Conservation (phyloP, 192 early-diverging fungal genomes). For the Phycomyces blakesleeanus region DNA sequence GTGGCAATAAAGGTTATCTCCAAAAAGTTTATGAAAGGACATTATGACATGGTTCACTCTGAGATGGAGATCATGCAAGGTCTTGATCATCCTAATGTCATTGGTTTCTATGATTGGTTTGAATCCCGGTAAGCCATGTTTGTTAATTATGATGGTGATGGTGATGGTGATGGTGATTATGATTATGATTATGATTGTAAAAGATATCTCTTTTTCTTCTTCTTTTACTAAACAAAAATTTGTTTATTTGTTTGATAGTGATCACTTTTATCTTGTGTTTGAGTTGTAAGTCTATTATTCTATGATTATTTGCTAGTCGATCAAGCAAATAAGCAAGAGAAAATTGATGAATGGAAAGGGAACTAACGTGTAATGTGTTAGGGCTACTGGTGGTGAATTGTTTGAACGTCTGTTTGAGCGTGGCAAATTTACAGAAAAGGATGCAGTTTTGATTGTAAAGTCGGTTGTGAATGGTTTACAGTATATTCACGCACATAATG, state of each 20-base stretch:
- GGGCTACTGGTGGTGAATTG: slow-evolving; percentile 80
- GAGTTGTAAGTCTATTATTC: slow-evolving; percentile 49
- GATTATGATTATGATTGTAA: neutral
- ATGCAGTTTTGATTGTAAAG: slow-evolving; percentile 73
- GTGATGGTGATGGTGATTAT: slow-evolving; percentile 11
- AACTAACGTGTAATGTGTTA: slow-evolving; percentile 14
- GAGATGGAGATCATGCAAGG: slow-evolving; percentile 86
- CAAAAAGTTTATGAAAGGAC: slow-evolving; percentile 75
- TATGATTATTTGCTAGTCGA: too few relatives aligned
- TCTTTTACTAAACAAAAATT: too few relatives aligned
- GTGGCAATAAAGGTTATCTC: slow-evolving; percentile 93
- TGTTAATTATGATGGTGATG: too few relatives aligned
- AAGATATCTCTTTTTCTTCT: neutral
- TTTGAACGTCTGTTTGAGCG: slow-evolving; percentile 78
- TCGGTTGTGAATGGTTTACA: slow-evolving; percentile 72
- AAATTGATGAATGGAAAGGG: neutral
- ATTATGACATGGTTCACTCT: slow-evolving; percentile 85
- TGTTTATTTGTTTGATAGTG: slow-evolving; percentile 40
- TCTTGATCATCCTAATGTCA: slow-evolving; percentile 86
- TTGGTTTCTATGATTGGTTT: slow-evolving; percentile 79
- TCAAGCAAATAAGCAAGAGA: too few relatives aligned
- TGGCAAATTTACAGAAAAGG: slow-evolving; percentile 78
- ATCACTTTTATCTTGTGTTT: slow-evolving; percentile 75
- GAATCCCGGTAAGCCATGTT: slow-evolving; percentile 42
- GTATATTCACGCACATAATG: slow-evolving; percentile 82